A percentile compares a stretch with the other conserved stretches of the same genome.
phyloP scores from a whole-genome alignment of 176 grass and related monocot genomes.

The Oryza glaberrima region DNA sequence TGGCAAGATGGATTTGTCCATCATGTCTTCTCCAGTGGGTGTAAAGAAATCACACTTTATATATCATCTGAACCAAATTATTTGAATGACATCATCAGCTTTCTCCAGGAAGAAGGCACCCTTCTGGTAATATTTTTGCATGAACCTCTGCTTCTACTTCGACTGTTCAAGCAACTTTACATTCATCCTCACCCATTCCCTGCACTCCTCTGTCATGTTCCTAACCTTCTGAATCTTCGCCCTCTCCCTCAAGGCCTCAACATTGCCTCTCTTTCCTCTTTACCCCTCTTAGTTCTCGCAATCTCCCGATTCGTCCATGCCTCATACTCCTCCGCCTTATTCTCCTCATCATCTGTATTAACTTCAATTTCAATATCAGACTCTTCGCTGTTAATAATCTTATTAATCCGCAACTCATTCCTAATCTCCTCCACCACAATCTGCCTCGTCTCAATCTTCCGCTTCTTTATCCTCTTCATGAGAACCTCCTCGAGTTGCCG shows the following conservation, averaged over 20 bases:
- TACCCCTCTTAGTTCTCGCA: background rate
- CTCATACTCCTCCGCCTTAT: background rate
- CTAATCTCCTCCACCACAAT: background rate
- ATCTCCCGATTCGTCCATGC: background rate
- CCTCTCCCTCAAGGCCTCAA: background rate
- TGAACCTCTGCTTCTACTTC: background rate
- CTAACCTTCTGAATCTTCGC: too few relatives aligned
- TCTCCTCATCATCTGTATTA: background rate
- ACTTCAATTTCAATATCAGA: background rate
- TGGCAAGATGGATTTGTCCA: too few relatives aligned
- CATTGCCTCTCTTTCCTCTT: background rate
- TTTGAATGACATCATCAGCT: too few relatives aligned
- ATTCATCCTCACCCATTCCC: too few relatives aligned
- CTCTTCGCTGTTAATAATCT: background rate
- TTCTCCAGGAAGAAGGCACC: too few relatives aligned
- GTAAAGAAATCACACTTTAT: too few relatives aligned
- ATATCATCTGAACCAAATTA: too few relatives aligned
- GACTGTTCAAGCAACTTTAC: background rate
- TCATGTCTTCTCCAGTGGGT: too few relatives aligned
- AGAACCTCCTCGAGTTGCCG: background rate
- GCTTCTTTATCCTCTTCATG: background rate
- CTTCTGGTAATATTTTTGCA: background rate
- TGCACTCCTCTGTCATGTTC: too few relatives aligned
- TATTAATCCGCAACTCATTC: background rate
- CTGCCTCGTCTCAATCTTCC: background rate